Conservation (phyloP, 768 basidiomycete species). For the Tubosaeta sp. region DNA sequence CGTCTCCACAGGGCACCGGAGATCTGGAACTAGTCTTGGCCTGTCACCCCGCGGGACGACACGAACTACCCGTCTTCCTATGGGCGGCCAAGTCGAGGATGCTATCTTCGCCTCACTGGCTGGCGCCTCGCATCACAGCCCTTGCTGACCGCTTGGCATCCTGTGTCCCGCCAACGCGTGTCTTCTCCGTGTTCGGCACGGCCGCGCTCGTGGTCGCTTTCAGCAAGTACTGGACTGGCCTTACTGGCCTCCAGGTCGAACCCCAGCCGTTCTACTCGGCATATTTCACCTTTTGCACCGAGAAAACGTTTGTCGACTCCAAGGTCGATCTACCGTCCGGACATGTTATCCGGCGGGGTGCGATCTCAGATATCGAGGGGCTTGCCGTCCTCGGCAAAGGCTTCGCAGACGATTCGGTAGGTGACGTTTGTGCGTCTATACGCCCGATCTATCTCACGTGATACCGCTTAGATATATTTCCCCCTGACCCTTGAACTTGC, state of each 20-base stretch:
- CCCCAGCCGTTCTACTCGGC: conserved; percentile 50
- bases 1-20: conserved; percentile 24
- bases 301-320: conserved; percentile 32
- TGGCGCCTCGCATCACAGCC: conserved; percentile 33
- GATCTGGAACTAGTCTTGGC: conserved; percentile 44
- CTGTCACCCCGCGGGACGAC: conserved; percentile 41
- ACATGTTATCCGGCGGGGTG: conserved; percentile 38
- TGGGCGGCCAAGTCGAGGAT: conserved; percentile 36
- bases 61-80: conserved; percentile 51
- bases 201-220: conserved; percentile 40
- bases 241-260: conserved; percentile 37
- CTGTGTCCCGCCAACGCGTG: conserved; percentile 40
- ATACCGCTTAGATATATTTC: conserved; percentile 40
- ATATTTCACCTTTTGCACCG: conserved; percentile 41
- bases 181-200: conserved; percentile 51
- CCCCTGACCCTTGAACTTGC: conserved; percentile 38
- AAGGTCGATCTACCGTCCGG: conserved; percentile 27
- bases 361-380: conserved; percentile 32
- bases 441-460: conserved; percentile 1
- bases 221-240: conserved; percentile 38
- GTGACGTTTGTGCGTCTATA: conserved; percentile 16
- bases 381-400: conserved; percentile 46
- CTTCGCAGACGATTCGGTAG: conserved; percentile 50
- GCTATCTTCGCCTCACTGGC: conserved; percentile 24
- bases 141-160: conserved; percentile 36